Conservation (phyloP, 495 filamentous ascomycete genomes). For the Gamarada debralockiae region DNA sequence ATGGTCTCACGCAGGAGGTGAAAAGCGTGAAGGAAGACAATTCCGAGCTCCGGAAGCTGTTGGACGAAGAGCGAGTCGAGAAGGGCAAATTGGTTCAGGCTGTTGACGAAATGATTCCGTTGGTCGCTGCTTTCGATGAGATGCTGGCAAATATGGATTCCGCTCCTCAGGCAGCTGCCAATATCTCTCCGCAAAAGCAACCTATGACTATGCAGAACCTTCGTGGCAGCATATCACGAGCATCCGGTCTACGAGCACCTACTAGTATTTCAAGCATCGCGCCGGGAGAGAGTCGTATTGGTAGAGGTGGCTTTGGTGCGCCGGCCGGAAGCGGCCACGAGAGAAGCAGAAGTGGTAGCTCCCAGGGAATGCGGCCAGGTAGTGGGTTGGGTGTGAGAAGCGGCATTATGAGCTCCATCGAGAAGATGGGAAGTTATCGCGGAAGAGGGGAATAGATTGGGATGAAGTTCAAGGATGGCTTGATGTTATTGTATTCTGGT, state of each 20-base stretch:
- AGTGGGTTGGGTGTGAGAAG: slow-evolving; percentile 34
- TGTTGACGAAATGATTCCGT: slow-evolving; percentile 82
- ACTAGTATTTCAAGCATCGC: slow-evolving; percentile 17
- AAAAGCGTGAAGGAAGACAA: slow-evolving; percentile 61
- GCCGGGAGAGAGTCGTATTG: slow-evolving; percentile 38
- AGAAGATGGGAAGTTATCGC: slow-evolving; percentile 59
- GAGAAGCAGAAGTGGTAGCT: slow-evolving; percentile 34
- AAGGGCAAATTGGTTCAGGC: slow-evolving; percentile 92
- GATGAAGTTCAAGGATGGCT: background rate
- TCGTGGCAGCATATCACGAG: slow-evolving; percentile 24
- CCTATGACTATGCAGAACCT: slow-evolving; percentile 17
- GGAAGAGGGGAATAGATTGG: slow-evolving; percentile 17
- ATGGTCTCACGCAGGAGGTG: slow-evolving; percentile 67
- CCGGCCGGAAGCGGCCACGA: slow-evolving; percentile 30
- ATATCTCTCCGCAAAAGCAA: background rate
- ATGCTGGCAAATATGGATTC: slow-evolving; percentile 20
- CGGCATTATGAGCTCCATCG: slow-evolving; percentile 69
- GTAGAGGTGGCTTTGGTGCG: slow-evolving; percentile 26
- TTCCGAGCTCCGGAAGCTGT: slow-evolving; percentile 54
- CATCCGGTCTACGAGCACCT: slow-evolving; percentile 42
- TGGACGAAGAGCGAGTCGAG: slow-evolving; percentile 79
- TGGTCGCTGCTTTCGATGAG: slow-evolving; percentile 31
- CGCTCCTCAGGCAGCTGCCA: background rate
- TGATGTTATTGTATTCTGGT: too few relatives aligned
- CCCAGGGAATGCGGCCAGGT: slow-evolving; percentile 20